Evolutionary conservation across 257 asterid species (phyloP), one percentile per base, ranked within the genome.

Genomic region (Anisodus acutangulus): DNA sequence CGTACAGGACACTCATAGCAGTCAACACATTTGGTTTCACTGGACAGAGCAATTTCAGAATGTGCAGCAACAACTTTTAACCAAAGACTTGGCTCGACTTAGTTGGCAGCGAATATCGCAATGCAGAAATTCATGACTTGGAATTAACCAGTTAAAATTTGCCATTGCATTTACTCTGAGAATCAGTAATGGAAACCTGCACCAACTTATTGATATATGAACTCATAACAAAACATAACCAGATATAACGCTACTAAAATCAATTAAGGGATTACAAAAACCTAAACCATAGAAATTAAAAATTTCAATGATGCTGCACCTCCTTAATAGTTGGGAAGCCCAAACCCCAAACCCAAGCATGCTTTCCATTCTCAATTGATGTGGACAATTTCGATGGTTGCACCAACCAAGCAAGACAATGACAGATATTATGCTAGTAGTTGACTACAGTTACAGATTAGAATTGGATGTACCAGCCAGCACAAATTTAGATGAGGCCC

Each of bases 21-120:
- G 47, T 9, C n/a, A n/a, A 71, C 11, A 9, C 9, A 71, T 45
- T 47, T 71, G 57, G 9, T 71, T 45, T 45, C 79, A 43, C 11
- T n/a, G 80, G n/a, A 71, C 58, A 41, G 17, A 72, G 41, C 37
- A 72, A 47, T 72, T 72, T 72, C 3, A 47, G 10, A 47, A 72
- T 45, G 58, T 43, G n/a, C 37, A 71, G 37, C 17, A 17, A 66
- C n/a, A 66, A 71, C 4, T 41, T 71, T 71, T 15, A 37, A 39
- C 31, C 53, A 39, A 69, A 69, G 19, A 68, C 31, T 17, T 43
- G 79, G 79, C 79, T 70, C 57, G 17, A 70, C 37, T 45, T 9
- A 43, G 79, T 43, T 17, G 57, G 57, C 57, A 70, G 37, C 37
- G 16, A 70, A 70, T 70, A 70, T 8, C 16, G 16, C 16, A 70